Base-by-base conservation (phyloP, 2,329 filamentous ascomycete genomes). In the Tolypocladium sp. region DNA sequence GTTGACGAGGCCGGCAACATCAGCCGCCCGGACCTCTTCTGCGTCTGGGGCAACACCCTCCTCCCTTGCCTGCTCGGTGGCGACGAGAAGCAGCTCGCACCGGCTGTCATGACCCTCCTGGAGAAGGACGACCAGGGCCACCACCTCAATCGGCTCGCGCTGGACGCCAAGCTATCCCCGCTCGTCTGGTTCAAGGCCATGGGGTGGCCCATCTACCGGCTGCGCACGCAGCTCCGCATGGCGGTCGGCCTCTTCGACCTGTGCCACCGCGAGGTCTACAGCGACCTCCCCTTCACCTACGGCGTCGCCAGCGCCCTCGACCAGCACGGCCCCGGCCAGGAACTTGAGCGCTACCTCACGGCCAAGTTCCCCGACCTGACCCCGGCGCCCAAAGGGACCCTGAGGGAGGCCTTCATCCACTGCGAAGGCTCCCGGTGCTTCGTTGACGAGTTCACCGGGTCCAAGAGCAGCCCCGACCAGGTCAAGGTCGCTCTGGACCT, bases 1-100 rank as follows among this genome's bases (percentile, higher is more conserved):
- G 42, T 68, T 1, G 65, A 69, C 30, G 64, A 67, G 38, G 67
- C 65, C 3, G 66, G 51, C 13, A 68, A 63, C 56, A 60, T 67
- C 27, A 62, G 61, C 51, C 64, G 64, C 1, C 59, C 59, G 3
- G 67, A 70, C 15, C 58, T 65, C 0, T 63, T 60, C 38, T 65
- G 61, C 15, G 52, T 66, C 60, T 66, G 65, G 65, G 64, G 65
- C 15, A 69, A 69, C 10, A 62, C 57, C 1, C 37, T 64, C 1
- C 33, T 63, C 12, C 67, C 66, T 6, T 67, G 65, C 58, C 25
- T 67, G 13, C 37, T 67, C 0, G 60, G 56, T 6, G 66, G 65
- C 25, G 66, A 69, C 46, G 51, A 61, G 1, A 61, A 61, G 51
- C 63, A 67, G 59, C 59, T 66, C 1, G 40, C 57, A 0, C 64